Base-by-base conservation (phyloP, 306 rosid species). In the Cicer judaicum region DNA sequence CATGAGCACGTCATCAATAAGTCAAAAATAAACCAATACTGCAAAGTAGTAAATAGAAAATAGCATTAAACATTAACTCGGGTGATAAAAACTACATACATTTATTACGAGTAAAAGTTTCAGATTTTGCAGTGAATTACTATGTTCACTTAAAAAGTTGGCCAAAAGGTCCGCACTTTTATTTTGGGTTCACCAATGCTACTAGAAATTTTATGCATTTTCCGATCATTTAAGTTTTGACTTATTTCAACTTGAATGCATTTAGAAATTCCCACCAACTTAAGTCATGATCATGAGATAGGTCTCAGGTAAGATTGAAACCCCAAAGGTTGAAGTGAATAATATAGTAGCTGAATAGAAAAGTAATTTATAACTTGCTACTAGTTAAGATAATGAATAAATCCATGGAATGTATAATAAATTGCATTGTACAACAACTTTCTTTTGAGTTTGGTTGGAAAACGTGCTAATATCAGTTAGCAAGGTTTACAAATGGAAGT, bases 1-100 rank as follows among this genome's bases (percentile, higher is more conserved):
- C 74, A 82, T 68, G 64, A 84, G 77, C 78, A 56, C 36, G 42
- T 75, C 83, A 70, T 48, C 47, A 68, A 69, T 42, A 46, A 62
- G 69, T 34, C 66, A 7, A 60, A 10, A 36, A 34, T 18, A 34
- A 59, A 41, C 59, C 29, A 53, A 53, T 8, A 52, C 57, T 15
- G 24, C 57, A 52, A 52, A 52, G 24, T 14, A 52, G n/a, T 52
- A 52, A 52, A 52, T 15, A 7, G 7, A 52, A 49, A 42, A 46
- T 8, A 21, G 66, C 7, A 18, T 40, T 40, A 9, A 29, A 80
- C 54, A 40, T 43, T 52, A 71, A 70, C 36, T 29, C 36, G 1
- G 5, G 36, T 29, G 36, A 29, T 29, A 29, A 29, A 29, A 29
- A 29, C 36, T 29, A 29, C 5, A 3, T 29, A 29, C 5, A 29